Evolutionary conservation across 225 moss, liverwort and hornwort species (phyloP).

Genomic region (Anthoceros angustus): DNA sequence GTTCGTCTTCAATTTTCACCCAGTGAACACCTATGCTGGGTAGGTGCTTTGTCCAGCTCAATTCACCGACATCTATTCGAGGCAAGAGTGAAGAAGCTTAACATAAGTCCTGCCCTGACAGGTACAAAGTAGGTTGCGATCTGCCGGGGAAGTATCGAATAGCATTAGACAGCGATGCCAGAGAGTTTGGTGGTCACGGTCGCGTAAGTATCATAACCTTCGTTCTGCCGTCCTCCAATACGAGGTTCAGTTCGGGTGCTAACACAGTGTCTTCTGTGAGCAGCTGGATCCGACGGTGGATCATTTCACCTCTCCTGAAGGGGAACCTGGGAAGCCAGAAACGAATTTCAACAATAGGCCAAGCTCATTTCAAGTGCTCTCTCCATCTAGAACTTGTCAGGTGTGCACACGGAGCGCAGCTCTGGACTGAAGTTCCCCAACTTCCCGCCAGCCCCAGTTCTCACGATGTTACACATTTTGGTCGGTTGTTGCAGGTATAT

Average conservation of each 20-base stretch:
- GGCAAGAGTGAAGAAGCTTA: neutral
- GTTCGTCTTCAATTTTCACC: conserved; percentile 90
- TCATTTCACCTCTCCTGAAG: conserved; percentile 69
- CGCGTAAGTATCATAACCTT: conserved; percentile 24
- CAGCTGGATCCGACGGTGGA: conserved; percentile 64
- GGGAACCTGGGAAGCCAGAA: conserved; percentile 56
- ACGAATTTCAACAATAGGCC: conserved; percentile 70
- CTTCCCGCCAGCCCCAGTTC: neutral
- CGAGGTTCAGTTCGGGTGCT: too few species aligned
- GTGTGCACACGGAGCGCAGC: conserved; percentile 11
- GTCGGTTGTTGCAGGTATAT: conserved; percentile 21
- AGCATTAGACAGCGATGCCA: conserved; percentile 66
- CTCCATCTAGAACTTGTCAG: conserved; percentile 74
- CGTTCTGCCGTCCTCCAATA: neutral
- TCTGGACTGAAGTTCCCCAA: neutral
- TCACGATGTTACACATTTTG: neutral
- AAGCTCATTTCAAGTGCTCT: conserved; percentile 63
- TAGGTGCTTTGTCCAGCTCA: conserved; percentile 12
- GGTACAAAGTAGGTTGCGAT: conserved; percentile 79
- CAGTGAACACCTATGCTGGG: conserved; percentile 56
- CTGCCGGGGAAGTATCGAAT: conserved; percentile 68
- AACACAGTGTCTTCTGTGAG: neutral
- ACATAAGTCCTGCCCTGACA: conserved; percentile 6
- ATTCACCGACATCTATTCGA: neutral
- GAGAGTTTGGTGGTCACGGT: conserved; percentile 53